Percentiles rank a stretch among this genome's conserved stretches.
These are phyloP conservation scores for Stipa capillata DNA, from an alignment of 176 grass and related monocot genomes.

Conservation along the genomic window DNA sequence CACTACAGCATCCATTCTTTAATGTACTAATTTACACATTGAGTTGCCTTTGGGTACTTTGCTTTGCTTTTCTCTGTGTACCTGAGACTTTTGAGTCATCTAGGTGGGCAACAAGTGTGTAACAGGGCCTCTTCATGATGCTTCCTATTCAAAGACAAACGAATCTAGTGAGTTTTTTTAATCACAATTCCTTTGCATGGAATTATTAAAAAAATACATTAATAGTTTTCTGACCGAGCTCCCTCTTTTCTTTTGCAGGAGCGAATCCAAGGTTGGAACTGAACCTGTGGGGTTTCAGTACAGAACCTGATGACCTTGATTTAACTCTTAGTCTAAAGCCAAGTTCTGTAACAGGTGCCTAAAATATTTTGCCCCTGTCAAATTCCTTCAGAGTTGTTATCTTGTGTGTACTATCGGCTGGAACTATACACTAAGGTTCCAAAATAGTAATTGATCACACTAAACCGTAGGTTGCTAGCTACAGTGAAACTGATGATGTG, in stretches of 20 bases:
- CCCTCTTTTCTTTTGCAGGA: constrained; percentile 30
- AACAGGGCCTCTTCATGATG: constrained; percentile 36
- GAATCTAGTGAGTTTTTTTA: constrained; percentile 43
- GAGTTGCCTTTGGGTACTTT: background rate
- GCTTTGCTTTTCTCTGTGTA: constrained; percentile 1
- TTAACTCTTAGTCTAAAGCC: constrained; percentile 77
- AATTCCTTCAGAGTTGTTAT: background rate
- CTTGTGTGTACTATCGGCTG: background rate
- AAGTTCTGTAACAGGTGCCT: constrained; percentile 57
- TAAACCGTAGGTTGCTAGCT: background rate
- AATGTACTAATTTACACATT: constrained; percentile 49
- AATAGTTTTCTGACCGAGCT: background rate
- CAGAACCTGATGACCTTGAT: constrained; percentile 78
- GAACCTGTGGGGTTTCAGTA: constrained; percentile 68
- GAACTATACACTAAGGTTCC: too few species aligned
- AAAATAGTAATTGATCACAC: background rate
- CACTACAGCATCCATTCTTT: constrained; percentile 85
- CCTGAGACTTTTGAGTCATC: constrained; percentile 25
- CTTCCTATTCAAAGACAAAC: constrained; percentile 18
- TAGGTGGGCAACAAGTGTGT: constrained; percentile 52
- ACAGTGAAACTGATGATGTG: background rate
- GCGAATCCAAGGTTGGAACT: constrained; percentile 61
- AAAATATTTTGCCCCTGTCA: background rate
- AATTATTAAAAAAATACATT: too few species aligned
- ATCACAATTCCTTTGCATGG: background rate